A percentile compares a stretch with the other conserved stretches of the same genome.
Conservation (phyloP, 441 rosid species). For the Eutrema salsugineum region DNA sequence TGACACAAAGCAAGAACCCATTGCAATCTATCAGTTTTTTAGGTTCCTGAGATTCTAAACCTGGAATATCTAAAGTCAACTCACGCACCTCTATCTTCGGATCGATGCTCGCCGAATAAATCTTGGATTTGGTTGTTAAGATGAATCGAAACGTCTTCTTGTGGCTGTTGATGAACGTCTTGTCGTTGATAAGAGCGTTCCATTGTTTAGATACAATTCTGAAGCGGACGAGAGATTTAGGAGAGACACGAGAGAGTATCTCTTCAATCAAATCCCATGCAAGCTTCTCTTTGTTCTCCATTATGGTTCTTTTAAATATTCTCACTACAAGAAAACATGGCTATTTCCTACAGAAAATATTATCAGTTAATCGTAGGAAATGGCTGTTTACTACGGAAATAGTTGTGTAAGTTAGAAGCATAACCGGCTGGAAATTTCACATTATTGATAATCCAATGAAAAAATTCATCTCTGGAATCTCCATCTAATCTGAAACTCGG, state of each 20-base stretch:
- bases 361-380: too few relatives aligned
- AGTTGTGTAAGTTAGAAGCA: too few relatives aligned
- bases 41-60: not conserved
- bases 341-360: too few relatives aligned
- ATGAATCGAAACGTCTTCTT: conserved; percentile 6
- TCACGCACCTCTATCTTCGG: not conserved
- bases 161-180: conserved; percentile 9
- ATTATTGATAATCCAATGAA: too few relatives aligned
- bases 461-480: too few relatives aligned
- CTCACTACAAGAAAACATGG: too few relatives aligned
- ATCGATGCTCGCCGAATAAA: conserved; percentile 11
- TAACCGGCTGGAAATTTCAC: too few relatives aligned
- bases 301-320: too few relatives aligned
- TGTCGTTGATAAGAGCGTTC: not conserved
- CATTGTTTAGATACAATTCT: not conserved
- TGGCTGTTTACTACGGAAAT: too few relatives aligned
- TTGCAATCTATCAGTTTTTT: not conserved
- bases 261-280: conserved; percentile 16
- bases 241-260: conserved; percentile 7
- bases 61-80: not conserved
- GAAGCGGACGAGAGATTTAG: conserved; percentile 3
- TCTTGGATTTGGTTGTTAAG: not conserved
- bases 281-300: not conserved
- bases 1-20: not conserved
- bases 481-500: too few relatives aligned